These are phyloP conservation scores for Fusarium guadeloupense DNA, from an alignment of 2,329 filamentous ascomycete genomes.

Conservation along the genomic window DNA sequence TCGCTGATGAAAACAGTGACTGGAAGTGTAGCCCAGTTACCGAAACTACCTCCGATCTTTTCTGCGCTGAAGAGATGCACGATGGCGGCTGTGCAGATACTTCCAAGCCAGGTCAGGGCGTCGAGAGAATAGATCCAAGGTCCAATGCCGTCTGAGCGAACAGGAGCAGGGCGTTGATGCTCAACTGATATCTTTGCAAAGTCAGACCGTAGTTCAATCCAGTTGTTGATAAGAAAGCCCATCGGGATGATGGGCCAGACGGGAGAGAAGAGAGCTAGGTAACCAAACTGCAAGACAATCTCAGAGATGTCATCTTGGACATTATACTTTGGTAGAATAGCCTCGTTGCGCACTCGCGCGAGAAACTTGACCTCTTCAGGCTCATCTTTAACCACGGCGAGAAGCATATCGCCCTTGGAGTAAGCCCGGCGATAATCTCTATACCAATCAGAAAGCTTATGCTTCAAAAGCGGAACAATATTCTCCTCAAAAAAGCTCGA, in stretches of 20 bases:
- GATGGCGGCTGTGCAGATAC: conserved; percentile 75
- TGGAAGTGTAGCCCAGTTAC: conserved; percentile 70
- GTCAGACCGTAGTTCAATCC: conserved; percentile 79
- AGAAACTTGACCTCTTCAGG: conserved; percentile 72
- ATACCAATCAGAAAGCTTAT: conserved; percentile 61
- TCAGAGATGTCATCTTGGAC: conserved; percentile 78
- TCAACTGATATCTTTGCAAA: conserved; percentile 80
- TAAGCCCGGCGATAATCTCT: conserved; percentile 49
- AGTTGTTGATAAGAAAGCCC: conserved; percentile 79
- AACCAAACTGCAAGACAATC: conserved; percentile 78
- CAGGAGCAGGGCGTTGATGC: conserved; percentile 74
- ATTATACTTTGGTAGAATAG: conserved; percentile 74
- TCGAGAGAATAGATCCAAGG: conserved; percentile 75
- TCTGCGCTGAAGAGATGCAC: conserved; percentile 76
- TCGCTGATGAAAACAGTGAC: conserved; percentile 78
- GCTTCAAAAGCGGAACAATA: conserved; percentile 74
- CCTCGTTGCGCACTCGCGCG: conserved; percentile 70
- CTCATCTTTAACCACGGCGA: conserved; percentile 62
- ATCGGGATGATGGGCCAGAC: conserved; percentile 79
- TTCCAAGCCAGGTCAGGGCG: conserved; percentile 77
- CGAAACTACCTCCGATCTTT: conserved; percentile 58
- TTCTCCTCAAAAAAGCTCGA: conserved; percentile 78
- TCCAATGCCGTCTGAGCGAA: conserved; percentile 76
- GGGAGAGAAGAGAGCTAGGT: conserved; percentile 76
- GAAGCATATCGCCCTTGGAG: conserved; percentile 55